These are phyloP conservation scores for Nitzschia inconspicua DNA, from an alignment of 108 stramenopile species.

Conservation along the genomic window DNA sequence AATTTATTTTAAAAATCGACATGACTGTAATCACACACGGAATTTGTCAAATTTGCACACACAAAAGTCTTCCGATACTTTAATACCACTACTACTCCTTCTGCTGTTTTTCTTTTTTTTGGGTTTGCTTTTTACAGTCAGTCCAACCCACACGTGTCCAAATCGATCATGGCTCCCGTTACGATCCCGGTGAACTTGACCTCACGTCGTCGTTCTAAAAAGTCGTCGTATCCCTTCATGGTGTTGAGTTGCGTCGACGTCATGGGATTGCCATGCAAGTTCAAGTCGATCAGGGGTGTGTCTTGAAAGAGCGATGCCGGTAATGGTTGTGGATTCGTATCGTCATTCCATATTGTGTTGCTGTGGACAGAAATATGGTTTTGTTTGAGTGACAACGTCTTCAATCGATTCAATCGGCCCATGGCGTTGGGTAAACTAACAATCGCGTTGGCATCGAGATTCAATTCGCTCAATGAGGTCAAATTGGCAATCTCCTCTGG, in stretches of 20 bases:
- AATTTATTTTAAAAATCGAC: too few species aligned
- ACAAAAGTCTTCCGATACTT: too few species aligned
- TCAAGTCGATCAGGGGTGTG: slow-evolving; percentile 80
- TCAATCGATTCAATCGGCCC: slow-evolving; percentile 62
- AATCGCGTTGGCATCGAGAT: slow-evolving; percentile 69
- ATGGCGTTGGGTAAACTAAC: slow-evolving; percentile 56
- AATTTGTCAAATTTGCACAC: too few species aligned
- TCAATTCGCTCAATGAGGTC: slow-evolving; percentile 57
- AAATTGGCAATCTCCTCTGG: slow-evolving; percentile 60
- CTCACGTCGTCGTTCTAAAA: slow-evolving; percentile 75
- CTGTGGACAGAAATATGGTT: slow-evolving; percentile 53
- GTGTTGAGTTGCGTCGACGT: slow-evolving; percentile 70
- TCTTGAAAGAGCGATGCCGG: slow-evolving; percentile 59
- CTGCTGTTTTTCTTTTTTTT: too few species aligned
- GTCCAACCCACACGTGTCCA: slow-evolving; percentile 75
- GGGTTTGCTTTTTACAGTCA: too few species aligned
- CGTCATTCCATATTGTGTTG: slow-evolving; percentile 40
- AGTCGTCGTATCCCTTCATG: slow-evolving; percentile 71
- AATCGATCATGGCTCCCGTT: slow-evolving; percentile 64
- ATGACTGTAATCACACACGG: too few species aligned
- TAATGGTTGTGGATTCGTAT: slow-evolving; percentile 74
- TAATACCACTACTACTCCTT: too few species aligned
- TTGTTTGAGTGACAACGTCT: slow-evolving; percentile 60
- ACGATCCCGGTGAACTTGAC: slow-evolving; percentile 69
- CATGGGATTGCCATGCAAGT: slow-evolving; percentile 78